Evolutionary conservation across 768 basidiomycete genomes (phyloP), one percentile per base, ranked within the genome.

Genomic region (Collybia mongolica): DNA sequence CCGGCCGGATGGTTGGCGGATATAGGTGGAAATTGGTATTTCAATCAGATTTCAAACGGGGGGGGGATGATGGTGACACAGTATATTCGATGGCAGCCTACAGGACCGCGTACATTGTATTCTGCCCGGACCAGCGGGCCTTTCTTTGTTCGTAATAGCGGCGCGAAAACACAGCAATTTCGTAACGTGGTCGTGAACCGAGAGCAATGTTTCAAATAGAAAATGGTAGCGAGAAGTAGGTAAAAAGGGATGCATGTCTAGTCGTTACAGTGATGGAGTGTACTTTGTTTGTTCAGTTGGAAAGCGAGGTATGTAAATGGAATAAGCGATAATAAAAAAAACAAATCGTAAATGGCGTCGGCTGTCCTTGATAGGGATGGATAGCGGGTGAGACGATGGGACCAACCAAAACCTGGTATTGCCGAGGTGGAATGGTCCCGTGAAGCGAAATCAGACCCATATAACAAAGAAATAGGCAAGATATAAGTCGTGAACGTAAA

Each of bases 201-300:
- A 67, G 61, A 62, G 61, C 61, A 57, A 46, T 50, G 37, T 47
- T 53, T 60, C 60, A 51, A 56, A 59, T 46, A 35, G 61, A 66
- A 53, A 68, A 62, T 61, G 66, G 61, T 48, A 66, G 53, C 51
- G 46, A 64, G 57, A 61, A 52, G 61, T 58, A 46, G 54, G 58
- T 66, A 63, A 69, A n/a, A 65, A 69, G 63, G 68, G 65, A 68
- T 68, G 80, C 78, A 82, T 84, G 76, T 86, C 82, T 86, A 84
- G 79, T 83, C 80, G 77, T 84, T 86, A 85, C 84, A 83, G 52
- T 56, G 65, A 65, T 68, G 63, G 63, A 61, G 57, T 26, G 22
- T 37, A 29, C 24, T 40, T 40, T 20, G 28, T n/a, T 14, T 29
- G 38, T 49, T 40, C 47, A 29, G 5, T 49, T 17, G 18, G 39